A percentile compares a stretch with the other conserved stretches of the same genome.
These are phyloP conservation scores for Viola odorata DNA, from an alignment of 345 rosid genomes.

Conservation along the genomic window DNA sequence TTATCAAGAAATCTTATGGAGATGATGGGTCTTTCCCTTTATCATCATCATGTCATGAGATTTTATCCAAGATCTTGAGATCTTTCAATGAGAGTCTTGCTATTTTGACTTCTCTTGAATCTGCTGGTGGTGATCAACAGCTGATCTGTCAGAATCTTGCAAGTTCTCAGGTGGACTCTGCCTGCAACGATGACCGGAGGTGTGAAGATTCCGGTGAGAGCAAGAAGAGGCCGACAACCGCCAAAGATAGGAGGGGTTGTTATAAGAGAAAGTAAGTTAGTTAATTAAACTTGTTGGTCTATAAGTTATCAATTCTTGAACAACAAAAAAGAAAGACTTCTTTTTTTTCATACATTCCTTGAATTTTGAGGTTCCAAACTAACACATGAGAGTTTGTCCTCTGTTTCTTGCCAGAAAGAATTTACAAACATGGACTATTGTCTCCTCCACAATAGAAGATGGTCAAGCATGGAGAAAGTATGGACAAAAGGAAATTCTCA, in stretches of 20 bases:
- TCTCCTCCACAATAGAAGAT: constrained; percentile 43
- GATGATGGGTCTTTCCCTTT: constrained; percentile 3
- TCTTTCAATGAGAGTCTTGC: constrained; percentile 41
- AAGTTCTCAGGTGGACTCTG: constrained; percentile 3
- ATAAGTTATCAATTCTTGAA: not conserved
- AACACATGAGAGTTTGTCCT: not conserved
- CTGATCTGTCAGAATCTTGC: constrained; percentile 11
- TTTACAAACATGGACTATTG: constrained; percentile 29
- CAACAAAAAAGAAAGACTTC: not conserved
- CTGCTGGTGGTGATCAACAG: constrained; percentile 5
- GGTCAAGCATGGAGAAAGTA: constrained; percentile 79
- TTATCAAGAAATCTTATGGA: constrained; percentile 24
- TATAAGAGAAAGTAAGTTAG: constrained; percentile 88
- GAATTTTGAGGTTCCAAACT: not conserved
- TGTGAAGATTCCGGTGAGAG: constrained; percentile 54
- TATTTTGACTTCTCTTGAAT: constrained; percentile 20
- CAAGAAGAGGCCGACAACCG: constrained; percentile 32
- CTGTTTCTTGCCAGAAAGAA: constrained; percentile 40
- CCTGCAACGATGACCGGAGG: constrained; percentile 27
- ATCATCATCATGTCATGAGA: constrained; percentile 21
- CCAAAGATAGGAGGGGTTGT: constrained; percentile 55
- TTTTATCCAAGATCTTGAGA: constrained; percentile 39
- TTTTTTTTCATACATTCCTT: not conserved
- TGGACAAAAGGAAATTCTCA: constrained; percentile 76
- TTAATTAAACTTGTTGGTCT: too few relatives aligned